Evolutionary conservation across 768 basidiomycete species (phyloP).

Genomic region (Cantharellus anzutake): DNA sequence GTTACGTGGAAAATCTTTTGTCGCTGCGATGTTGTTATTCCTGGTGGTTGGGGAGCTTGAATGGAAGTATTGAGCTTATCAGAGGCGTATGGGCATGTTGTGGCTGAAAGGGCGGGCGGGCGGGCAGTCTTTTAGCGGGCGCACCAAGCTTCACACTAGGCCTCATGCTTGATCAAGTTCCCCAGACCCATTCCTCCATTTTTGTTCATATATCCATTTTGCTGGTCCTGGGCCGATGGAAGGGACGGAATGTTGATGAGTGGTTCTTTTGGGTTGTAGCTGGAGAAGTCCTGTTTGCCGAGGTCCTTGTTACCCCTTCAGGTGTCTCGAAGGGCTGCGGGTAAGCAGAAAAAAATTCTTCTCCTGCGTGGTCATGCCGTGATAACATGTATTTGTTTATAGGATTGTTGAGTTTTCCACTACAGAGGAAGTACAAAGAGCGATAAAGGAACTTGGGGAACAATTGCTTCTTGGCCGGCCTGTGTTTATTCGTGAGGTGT

Average conservation of each 20-base stretch:
- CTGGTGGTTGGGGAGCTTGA: neutral
- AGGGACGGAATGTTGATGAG: constrained; percentile 3
- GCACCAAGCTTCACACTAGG: neutral
- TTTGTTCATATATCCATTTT: neutral
- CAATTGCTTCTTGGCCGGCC: constrained; percentile 79
- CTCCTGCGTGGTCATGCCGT: neutral
- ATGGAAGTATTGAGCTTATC: neutral
- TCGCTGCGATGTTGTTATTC: neutral
- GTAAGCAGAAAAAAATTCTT: constrained; percentile 31
- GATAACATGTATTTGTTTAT: constrained; percentile 8
- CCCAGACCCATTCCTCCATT: neutral
- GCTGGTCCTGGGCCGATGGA: neutral
- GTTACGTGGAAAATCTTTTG: neutral
- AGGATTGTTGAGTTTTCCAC: constrained; percentile 93
- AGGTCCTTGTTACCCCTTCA: constrained; percentile 91
- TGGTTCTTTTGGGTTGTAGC: constrained; percentile 58
- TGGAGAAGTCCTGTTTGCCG: constrained; percentile 99
- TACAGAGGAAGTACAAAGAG: constrained; percentile 74
- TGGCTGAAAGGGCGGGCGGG: no score
- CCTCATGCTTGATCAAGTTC: neutral
- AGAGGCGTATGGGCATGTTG: no score
- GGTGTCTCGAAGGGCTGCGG: constrained; percentile 98
- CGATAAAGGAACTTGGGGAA: constrained; percentile 82
- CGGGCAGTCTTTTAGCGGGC: no score
- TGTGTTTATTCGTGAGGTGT: constrained; percentile 90